Evolutionary conservation across 768 basidiomycete genomes (phyloP), one percentile per base, ranked within the genome.

Genomic region (Boletus huronensis): DNA sequence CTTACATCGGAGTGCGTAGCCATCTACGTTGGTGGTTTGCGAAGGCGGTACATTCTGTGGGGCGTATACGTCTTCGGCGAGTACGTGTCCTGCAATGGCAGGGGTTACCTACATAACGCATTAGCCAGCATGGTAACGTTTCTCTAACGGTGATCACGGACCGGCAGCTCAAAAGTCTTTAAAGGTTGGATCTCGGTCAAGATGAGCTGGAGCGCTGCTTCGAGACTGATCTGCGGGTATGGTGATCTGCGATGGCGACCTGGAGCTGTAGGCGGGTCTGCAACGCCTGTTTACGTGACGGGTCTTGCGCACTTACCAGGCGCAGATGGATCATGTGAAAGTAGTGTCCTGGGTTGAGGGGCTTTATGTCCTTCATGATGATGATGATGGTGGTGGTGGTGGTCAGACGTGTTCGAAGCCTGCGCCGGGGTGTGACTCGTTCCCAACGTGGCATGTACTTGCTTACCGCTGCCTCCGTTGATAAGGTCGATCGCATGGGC

Each of bases 1-100:
- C 80, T 57, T 62, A 90, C 89, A 83, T 54, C 82, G 76, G 1
- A 94, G 69, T 5, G 93, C 93, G 65, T 96, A 96, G 0, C 93
- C 93, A 67, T 95, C 93, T 11, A 93, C 91, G 59, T 83, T 94
- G 6, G 93, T 93, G 1, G 89, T 90, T 17, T 75, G 68, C 2
- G 79, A 79, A 4, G 68, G 65, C 3, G 93, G 93, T 0, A 89
- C 79, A 62, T 89, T 74, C 31, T 79, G 75, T 1, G 81, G 73
- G 5, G 90, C 84, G 55, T 76, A 72, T 4, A 94, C 82, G 53
- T 90, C 83, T 66, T 91, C 84, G 0, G 90, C 89, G 1, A 94
- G 77, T 23, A 93, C 77, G 58, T 84, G 76, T 0, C 88, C 91
- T 25, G 76, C 70, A n/a, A 96, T 73, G 1, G 66, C 59, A 5